A percentile compares a stretch with the other conserved stretches of the same genome.
Conservation (phyloP, 192 early-diverging fungal species). For the Coemansia sp. region DNA sequence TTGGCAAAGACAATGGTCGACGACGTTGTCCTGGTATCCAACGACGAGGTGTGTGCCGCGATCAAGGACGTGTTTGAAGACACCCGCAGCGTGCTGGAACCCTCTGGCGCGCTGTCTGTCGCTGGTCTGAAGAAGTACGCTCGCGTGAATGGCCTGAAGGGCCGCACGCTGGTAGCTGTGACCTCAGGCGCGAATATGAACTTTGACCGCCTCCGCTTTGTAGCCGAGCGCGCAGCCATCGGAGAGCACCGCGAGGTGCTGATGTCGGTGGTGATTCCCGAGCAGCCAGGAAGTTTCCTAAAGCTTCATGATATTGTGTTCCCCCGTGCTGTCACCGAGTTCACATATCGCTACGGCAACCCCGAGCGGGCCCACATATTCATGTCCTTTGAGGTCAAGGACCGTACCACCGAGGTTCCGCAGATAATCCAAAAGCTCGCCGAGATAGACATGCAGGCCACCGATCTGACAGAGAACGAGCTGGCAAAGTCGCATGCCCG, state of each 20-base stretch:
- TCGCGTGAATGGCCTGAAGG: conserved; percentile 51
- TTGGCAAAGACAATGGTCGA: conserved; percentile 80
- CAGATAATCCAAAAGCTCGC: conserved; percentile 66
- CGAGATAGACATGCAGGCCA: conserved; percentile 67
- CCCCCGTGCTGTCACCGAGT: conserved; percentile 89
- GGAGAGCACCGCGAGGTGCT: conserved; percentile 92
- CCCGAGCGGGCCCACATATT: conserved; percentile 81
- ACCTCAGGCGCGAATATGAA: conserved; percentile 98
- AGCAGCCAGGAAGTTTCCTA: conserved; percentile 82
- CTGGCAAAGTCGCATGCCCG: conserved; percentile 96
- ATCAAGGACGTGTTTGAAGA: conserved; percentile 92
- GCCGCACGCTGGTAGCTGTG: conserved; percentile 72
- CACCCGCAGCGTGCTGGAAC: conserved; percentile 92
- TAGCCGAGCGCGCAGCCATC: conserved; percentile 93
- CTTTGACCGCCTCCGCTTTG: conserved; percentile 97
- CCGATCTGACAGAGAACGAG: conserved; percentile 90
- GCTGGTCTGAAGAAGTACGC: conserved; percentile 90
- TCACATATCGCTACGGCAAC: conserved; percentile 80
- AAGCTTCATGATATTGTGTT: conserved; percentile 79
- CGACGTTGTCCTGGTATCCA: conserved; percentile 87
- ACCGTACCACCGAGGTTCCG: conserved; percentile 69
- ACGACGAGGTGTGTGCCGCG: conserved; percentile 95
- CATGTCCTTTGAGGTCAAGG: conserved; percentile 81
- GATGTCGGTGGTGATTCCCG: conserved; percentile 91
- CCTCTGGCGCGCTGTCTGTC: conserved; percentile 87